Percentiles rank a stretch among this genome's conserved stretches.
phyloP scores from a whole-genome alignment of 331 rosid genomes.

The Stylosanthes scabra region DNA sequence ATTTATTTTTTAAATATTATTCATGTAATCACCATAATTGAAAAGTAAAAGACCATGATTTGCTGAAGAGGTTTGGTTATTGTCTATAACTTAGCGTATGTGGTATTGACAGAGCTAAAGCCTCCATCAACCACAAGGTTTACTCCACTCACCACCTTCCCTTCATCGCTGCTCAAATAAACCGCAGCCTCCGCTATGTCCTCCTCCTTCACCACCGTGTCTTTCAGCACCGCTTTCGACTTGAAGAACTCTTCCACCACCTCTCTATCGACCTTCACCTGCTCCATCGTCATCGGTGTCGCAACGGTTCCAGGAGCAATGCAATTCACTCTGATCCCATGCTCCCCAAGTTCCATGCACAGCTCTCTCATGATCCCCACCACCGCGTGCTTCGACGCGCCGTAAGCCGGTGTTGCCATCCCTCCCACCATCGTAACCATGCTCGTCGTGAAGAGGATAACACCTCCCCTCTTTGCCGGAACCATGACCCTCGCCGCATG shows the following conservation, averaged over 20 bases:
- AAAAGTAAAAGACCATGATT: too few relatives aligned
- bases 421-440: constrained; percentile 36
- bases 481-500: constrained; percentile 71
- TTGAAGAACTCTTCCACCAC: constrained; percentile 27
- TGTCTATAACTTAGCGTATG: constrained; percentile 1
- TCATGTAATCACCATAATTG: too few relatives aligned
- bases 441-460: constrained; percentile 69
- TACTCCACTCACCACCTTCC: constrained; percentile 55
- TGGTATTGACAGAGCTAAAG: constrained; percentile 53
- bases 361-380: constrained; percentile 61
- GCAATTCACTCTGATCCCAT: constrained; percentile 62
- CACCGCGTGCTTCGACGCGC: constrained; percentile 61
- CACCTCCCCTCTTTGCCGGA: constrained; percentile 50
- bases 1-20: too few relatives aligned
- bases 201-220: constrained; percentile 38
- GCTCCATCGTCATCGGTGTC: constrained; percentile 42
- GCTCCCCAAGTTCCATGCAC: constrained; percentile 57
- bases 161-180: constrained; percentile 59
- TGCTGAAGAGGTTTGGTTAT: too few relatives aligned
- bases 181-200: constrained; percentile 67
- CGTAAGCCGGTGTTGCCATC: constrained; percentile 48
- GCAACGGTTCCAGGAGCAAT: constrained; percentile 47
- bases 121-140: constrained; percentile 68
- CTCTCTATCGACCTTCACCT: constrained; percentile 9
- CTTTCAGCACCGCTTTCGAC: constrained; percentile 46